Base-by-base conservation (phyloP, 2,329 filamentous ascomycete genomes). In the Alternaria triticina region DNA sequence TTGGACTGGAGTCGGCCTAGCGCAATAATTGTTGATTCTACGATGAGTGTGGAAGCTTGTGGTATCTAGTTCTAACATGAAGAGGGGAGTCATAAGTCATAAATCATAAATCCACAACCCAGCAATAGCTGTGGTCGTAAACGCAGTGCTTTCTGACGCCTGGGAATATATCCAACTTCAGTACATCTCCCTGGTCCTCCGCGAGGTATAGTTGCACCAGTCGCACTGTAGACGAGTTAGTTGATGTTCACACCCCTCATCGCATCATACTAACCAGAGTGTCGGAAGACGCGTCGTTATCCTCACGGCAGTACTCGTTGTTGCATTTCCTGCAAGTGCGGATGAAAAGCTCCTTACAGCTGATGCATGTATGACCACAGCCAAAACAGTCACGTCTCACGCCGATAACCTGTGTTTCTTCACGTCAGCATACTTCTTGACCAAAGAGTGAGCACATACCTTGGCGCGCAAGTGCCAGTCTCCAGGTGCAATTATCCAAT, bases 361-460 rank as follows among this genome's bases (percentile, higher is more conserved):
- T 86, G 54, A 87, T 86, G 77, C 94, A 97, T 64, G 92, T 95
- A 66, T 87, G 88, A 55, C 93, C 93, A 78, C 94, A 97, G 79
- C 94, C 93, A 86, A 92, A 96, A 82, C 94, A 97, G 73, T 93
- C 88, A 73, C 87, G 83, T 68, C 84, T 85, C n/a, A 90, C 87
- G 30, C 87, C 87, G 43, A 82, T 78, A 36, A 77, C 67, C 79
- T 81, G 70, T 54, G 61, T 66, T 54, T 43, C 49, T 57, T 63
- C 55, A 65, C 65, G 74, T 78, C 67, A 79, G 75, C 73, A 61
- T 73, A 43, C 70, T 71, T 70, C 72, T 72, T 66, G 15, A 10
- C 33, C n/a, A 63, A 22, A 52, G 44, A 36, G 50, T 43, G 66
- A 74, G 67, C 68, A 79, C 77, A 78, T 80, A 80, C 78, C 77